Conservation (phyloP, 2,329 filamentous ascomycete species). For the Phyllosticta citriasiana region DNA sequence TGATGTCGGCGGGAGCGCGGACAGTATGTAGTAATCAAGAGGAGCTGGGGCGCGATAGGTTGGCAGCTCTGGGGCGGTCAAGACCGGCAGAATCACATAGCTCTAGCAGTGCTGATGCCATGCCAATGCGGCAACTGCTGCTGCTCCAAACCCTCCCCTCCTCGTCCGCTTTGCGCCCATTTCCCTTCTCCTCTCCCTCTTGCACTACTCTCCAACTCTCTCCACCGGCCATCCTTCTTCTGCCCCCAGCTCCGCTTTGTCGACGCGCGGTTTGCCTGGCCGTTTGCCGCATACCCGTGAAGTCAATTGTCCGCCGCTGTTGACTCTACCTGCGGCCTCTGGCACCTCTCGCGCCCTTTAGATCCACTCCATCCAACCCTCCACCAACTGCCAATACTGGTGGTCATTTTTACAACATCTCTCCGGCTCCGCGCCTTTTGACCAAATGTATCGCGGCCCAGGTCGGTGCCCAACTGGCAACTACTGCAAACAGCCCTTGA, state of each 20-base stretch:
- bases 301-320: background rate
- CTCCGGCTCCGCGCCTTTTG: background rate
- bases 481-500: background rate
- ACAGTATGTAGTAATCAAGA: background rate
- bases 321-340: background rate
- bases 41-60: background rate
- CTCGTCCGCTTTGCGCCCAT: background rate
- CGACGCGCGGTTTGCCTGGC: background rate
- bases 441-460: background rate
- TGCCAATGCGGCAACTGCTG: background rate
- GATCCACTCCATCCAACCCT: no score
- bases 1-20: background rate
- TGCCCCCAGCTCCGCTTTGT: background rate
- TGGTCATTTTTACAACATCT: background rate
- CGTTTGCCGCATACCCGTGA: background rate
- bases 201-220: background rate
- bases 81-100: background rate
- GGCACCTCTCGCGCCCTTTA: background rate
- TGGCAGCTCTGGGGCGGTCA: background rate
- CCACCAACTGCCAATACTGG: background rate
- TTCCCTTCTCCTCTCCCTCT: background rate
- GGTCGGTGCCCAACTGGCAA: background rate
- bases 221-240: background rate
- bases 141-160: background rate
- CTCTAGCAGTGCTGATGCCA: background rate